Percentiles rank a stretch among this genome's conserved stretches.
phyloP scores from a whole-genome alignment of 2,329 filamentous ascomycete species.

The Rasamsonia emersonii region DNA sequence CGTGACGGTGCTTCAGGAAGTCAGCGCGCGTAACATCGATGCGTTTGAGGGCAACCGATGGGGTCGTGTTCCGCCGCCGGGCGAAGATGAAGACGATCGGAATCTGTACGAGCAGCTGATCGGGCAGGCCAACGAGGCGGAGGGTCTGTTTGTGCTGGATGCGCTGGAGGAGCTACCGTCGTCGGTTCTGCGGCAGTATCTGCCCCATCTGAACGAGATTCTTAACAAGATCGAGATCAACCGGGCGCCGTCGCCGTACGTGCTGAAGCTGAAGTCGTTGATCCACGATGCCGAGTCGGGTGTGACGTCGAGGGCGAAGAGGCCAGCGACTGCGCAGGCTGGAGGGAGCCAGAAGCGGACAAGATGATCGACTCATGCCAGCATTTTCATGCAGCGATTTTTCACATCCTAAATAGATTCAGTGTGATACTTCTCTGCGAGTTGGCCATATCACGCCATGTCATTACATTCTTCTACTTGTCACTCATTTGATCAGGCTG shows the following conservation, averaged over 20 bases:
- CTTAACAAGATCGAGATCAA: constrained; percentile 38
- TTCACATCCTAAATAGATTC: no score
- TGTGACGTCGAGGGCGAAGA: constrained; percentile 5
- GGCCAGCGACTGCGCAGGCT: constrained; percentile 9
- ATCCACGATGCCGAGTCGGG: constrained; percentile 21
- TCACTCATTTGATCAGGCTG: no score
- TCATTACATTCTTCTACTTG: no score
- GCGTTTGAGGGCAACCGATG: constrained; percentile 28
- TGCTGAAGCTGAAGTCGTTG: constrained; percentile 23
- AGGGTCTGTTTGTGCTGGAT: constrained; percentile 30
- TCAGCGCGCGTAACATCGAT: constrained; percentile 31
- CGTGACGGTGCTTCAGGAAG: constrained; percentile 28
- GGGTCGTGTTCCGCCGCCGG: constrained; percentile 22
- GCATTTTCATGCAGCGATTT: no score
- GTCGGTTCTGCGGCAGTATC: constrained; percentile 21
- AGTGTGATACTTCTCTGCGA: no score
- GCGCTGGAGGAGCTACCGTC: constrained; percentile 27
- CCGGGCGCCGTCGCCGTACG: constrained; percentile 26
- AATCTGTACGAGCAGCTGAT: constrained; percentile 36
- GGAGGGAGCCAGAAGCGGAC: constrained; percentile 10
- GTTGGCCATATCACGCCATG: no score
- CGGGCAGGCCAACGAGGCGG: constrained; percentile 19
- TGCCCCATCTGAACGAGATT: constrained; percentile 20
- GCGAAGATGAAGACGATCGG: constrained; percentile 33
- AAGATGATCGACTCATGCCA: no score